Base-by-base conservation (phyloP, 2,329 filamentous ascomycete genomes). In the Neopestalotiopsis sp. region DNA sequence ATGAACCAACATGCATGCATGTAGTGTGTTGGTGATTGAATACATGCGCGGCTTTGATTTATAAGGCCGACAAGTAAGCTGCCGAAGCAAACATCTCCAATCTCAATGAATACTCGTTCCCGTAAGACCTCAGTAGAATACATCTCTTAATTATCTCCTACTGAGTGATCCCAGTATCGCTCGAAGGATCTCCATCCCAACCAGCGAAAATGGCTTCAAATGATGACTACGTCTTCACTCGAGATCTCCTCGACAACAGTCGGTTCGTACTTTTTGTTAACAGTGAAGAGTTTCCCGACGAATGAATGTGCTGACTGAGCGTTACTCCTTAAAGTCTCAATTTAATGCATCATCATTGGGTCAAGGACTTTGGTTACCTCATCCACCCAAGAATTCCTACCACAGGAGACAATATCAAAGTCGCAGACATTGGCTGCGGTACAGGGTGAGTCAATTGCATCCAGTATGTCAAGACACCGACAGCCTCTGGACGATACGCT, bases 371-470 rank as follows among this genome's bases (percentile, higher is more conserved):
- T n/a, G 69, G 70, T 38, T 71, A 72, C 52, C 67, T 67, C 10
- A 60, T 74, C 20, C 71, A 73, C 56, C 73, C 73, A 2, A 72
- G 60, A 5, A 72, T 74, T 12, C 70, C 69, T 12, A 69, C 65
- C 42, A 30, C 69, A 4, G 34, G 17, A 4, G 62, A 42, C 3
- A 63, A 68, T 32, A 52, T 73, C 32, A 67, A 67, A 34, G 68
- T 74, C 12, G 73, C 72, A 64, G 73, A 74, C 28, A 64, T 74
- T 17, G 72, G 73, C 56, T 70, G 71, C 4, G 71, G 71, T 56
- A 74, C 71, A 61, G 72, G 65, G 72, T 73, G 49, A 63, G 66
- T 56, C 42, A 61, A 59, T 17, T 34, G 24, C 24, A 28, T 28
- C 3, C 24, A 3, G 12, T 5, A 12, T 30, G n/a, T n/a, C n/a